Percentiles rank a stretch among this genome's conserved stretches.
phyloP scores from a whole-genome alignment of 768 basidiomycete genomes.

The Melanogaster broomeanus region DNA sequence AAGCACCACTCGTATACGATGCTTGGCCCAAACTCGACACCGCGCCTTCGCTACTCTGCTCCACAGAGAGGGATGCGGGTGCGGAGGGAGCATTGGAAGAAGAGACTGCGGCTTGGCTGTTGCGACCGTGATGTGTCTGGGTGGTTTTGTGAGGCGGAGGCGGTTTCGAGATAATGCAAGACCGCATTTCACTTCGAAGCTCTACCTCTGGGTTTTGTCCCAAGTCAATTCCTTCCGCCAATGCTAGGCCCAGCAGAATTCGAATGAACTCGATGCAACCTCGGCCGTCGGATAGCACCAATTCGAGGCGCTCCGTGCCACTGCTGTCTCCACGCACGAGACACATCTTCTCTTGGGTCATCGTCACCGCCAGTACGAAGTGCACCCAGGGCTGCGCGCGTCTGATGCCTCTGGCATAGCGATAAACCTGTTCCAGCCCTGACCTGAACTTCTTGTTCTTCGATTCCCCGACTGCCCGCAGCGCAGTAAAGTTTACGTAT shows the following conservation, averaged over 20 bases:
- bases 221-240: slow-evolving; percentile 5
- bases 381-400: slow-evolving; percentile 8
- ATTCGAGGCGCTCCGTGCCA: slow-evolving; percentile 7
- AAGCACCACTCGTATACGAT: too few species aligned
- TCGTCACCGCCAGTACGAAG: slow-evolving; percentile 5
- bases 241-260: slow-evolving; percentile 13
- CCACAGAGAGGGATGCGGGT: too few species aligned
- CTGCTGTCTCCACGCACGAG: slow-evolving; percentile 12
- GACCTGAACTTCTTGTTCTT: background rate
- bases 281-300: slow-evolving; percentile 3
- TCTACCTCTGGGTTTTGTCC: background rate
- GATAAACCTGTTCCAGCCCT: slow-evolving; percentile 1
- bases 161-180: too few species aligned
- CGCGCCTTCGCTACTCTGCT: too few species aligned
- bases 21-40: too few species aligned
- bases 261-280: slow-evolving; percentile 13
- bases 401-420: slow-evolving; percentile 5
- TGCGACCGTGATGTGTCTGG: too few species aligned
- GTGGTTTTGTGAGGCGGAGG: too few species aligned
- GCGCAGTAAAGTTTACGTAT: slow-evolving; percentile 8
- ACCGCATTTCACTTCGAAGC: too few species aligned
- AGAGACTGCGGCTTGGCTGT: too few species aligned
- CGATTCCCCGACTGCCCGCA: slow-evolving; percentile 9
- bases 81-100: too few species aligned
- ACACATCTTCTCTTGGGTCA: background rate